These are phyloP conservation scores for Peniophora sp. DNA, from an alignment of 1,284 basidiomycete species.

Conservation along the genomic window DNA sequence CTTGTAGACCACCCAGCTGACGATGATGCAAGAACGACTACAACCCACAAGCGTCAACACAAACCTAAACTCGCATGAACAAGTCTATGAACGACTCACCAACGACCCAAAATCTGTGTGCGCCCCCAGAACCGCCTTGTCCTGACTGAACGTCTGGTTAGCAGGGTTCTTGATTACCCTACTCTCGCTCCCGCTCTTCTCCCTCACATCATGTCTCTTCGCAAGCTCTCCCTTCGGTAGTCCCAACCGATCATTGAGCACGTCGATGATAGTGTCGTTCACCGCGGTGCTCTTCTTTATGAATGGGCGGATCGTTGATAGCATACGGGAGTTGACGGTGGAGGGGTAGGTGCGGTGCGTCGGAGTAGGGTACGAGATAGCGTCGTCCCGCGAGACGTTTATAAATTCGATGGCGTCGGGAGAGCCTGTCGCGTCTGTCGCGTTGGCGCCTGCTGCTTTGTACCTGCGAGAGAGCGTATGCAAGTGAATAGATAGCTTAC, in stretches of 20 bases:
- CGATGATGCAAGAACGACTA: conserved; percentile 64
- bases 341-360: conserved; percentile 48
- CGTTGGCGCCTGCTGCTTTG: conserved; percentile 55
- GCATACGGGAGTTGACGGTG: conserved; percentile 43
- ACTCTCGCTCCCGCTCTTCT: conserved; percentile 52
- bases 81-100: too few species aligned
- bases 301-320: conserved; percentile 43
- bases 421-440: conserved; percentile 39
- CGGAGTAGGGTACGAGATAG: conserved; percentile 43
- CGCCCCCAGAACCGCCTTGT: conserved; percentile 21
- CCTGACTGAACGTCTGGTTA: conserved; percentile 13
- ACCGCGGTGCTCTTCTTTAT: conserved; percentile 49
- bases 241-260: conserved; percentile 51
- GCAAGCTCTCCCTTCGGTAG: conserved; percentile 43
- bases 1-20: conserved; percentile 65
- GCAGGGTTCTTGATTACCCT: conserved; percentile 48
- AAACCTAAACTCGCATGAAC: neutral
- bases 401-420: conserved; percentile 47
- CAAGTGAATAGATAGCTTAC: too few species aligned
- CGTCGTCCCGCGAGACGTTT: conserved; percentile 63
- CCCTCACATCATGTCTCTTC: conserved; percentile 35
- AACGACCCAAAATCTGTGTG: conserved; percentile 30
- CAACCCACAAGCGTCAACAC: conserved; percentile 19
- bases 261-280: conserved; percentile 42
- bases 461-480: conserved; percentile 22